Conservation (phyloP, 192 early-diverging fungal genomes). For the Coemansia sp. region DNA sequence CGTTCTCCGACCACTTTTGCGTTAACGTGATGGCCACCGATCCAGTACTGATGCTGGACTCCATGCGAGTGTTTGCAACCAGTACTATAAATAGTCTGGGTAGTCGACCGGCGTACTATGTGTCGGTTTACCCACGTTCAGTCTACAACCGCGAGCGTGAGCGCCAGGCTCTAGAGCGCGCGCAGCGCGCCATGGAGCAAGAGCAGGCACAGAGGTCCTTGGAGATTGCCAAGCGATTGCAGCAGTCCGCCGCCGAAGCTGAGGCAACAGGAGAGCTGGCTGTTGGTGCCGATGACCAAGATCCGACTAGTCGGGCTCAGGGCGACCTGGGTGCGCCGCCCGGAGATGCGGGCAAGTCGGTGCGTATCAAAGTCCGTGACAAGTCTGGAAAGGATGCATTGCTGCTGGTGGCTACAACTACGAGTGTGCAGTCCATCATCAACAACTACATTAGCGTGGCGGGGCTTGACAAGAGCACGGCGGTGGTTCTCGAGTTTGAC, state of each 20-base stretch:
- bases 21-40: constrained; percentile 30
- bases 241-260: neutral
- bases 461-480: constrained; percentile 5
- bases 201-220: constrained; percentile 25
- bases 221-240: constrained; percentile 20
- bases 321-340: neutral
- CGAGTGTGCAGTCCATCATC: constrained; percentile 45
- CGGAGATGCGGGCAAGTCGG: constrained; percentile 7
- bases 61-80: constrained; percentile 33
- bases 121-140: constrained; percentile 29
- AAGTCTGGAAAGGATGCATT: constrained; percentile 25
- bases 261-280: neutral
- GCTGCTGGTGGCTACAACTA: constrained; percentile 31
- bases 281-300: neutral
- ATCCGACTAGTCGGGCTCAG: neutral
- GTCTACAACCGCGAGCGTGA: constrained; percentile 32
- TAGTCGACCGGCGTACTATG: constrained; percentile 17
- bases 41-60: constrained; percentile 27
- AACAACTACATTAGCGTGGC: constrained; percentile 46
- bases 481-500: constrained; percentile 53
- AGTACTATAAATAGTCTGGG: constrained; percentile 29
- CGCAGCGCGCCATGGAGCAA: constrained; percentile 13
- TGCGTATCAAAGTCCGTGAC: constrained; percentile 41
- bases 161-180: constrained; percentile 18
- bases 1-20: constrained; percentile 21